Conservation (phyloP, 768 basidiomycete species). For the Baorangia bicolor region DNA sequence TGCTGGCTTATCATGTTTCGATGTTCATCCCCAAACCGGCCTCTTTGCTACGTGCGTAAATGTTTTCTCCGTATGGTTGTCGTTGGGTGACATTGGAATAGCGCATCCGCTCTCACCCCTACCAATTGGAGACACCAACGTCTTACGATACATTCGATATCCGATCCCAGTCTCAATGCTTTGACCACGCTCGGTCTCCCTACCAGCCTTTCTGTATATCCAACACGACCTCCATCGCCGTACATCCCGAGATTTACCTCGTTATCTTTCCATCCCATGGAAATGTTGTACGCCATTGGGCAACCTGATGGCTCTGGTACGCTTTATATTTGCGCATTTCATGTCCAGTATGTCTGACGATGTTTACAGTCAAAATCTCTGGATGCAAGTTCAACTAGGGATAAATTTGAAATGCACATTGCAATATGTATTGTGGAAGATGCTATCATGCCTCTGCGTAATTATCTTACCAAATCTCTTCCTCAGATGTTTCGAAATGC, state of each 20-base stretch:
- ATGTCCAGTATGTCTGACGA: slow-evolving; percentile 3
- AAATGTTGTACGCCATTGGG: slow-evolving; percentile 80
- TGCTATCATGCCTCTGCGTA: neutral
- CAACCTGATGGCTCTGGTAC: slow-evolving; percentile 65
- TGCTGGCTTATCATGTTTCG: slow-evolving; percentile 78
- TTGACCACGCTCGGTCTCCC: slow-evolving; percentile 47
- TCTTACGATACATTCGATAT: slow-evolving; percentile 57
- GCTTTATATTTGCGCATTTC: slow-evolving; percentile 10
- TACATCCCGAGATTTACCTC: slow-evolving; percentile 64
- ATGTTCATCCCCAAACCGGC: slow-evolving; percentile 78
- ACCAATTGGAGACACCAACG: slow-evolving; percentile 68
- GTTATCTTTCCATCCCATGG: slow-evolving; percentile 78
- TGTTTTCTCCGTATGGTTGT: neutral
- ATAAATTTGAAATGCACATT: neutral
- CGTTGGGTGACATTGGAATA: slow-evolving; percentile 24
- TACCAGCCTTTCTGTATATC: slow-evolving; percentile 55
- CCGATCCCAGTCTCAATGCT: slow-evolving; percentile 26
- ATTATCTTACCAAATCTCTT: slow-evolving; percentile 19
- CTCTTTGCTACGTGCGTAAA: slow-evolving; percentile 80
- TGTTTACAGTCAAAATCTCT: slow-evolving; percentile 48
- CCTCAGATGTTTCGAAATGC: slow-evolving; percentile 5
- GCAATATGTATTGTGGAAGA: neutral
- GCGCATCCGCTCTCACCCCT: slow-evolving; percentile 59
- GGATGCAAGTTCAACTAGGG: slow-evolving; percentile 50
- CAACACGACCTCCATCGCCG: slow-evolving; percentile 56